These are phyloP conservation scores for Eucalyptus cladocalyx DNA, from an alignment of 345 rosid genomes.

Conservation along the genomic window DNA sequence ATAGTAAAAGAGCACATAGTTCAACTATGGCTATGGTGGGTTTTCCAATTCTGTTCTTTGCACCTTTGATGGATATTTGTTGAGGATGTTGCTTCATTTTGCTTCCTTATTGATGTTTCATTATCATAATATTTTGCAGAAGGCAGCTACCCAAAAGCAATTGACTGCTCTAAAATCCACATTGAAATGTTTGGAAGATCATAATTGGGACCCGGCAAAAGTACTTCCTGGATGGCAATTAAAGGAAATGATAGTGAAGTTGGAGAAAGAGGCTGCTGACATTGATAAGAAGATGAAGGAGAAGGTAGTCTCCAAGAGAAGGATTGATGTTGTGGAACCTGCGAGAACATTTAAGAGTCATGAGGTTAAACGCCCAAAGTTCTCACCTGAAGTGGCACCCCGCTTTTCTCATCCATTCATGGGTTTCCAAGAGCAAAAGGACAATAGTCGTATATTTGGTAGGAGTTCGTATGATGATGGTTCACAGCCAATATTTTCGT, in stretches of 20 bases:
- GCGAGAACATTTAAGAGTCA: conserved; percentile 13
- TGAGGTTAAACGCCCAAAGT: conserved; percentile 34
- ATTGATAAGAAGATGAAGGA: conserved; percentile 20
- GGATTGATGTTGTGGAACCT: conserved; percentile 15
- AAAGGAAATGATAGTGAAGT: conserved; percentile 27
- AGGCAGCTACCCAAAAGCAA: conserved; percentile 32
- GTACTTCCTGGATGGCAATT: conserved; percentile 43
- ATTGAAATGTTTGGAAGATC: conserved; percentile 39
- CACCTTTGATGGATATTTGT: not conserved
- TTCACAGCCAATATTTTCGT: not conserved
- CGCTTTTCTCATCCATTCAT: conserved; percentile 12
- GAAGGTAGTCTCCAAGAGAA: conserved; percentile 24
- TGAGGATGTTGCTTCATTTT: not conserved
- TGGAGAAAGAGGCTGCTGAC: conserved; percentile 40
- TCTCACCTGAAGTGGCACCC: conserved; percentile 6
- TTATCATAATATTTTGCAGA: conserved; percentile 21
- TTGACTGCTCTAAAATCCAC: conserved; percentile 34
- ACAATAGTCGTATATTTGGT: conserved; percentile 5
- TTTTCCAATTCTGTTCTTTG: not conserved
- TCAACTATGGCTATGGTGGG: conserved; percentile 13
- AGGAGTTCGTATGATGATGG: conserved; percentile 4
- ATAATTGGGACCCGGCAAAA: conserved; percentile 32
- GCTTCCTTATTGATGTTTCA: not conserved
- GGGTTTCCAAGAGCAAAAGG: conserved; percentile 22
- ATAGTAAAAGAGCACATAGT: conserved; percentile 21